Evolutionary conservation across 768 basidiomycete genomes (phyloP).

Genomic region (Xerocomus spinulosus): DNA sequence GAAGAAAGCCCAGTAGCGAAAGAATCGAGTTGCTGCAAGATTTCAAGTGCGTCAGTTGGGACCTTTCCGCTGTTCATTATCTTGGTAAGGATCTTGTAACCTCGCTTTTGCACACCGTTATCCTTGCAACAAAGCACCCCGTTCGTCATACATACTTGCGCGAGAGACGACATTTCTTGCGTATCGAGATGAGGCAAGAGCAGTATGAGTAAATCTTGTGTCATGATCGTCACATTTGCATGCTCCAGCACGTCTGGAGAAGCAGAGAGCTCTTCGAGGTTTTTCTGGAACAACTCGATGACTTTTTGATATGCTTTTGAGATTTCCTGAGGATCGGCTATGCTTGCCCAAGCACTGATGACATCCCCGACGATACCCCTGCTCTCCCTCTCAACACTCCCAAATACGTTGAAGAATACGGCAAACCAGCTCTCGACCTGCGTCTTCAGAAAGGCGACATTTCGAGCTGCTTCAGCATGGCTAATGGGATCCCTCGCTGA

Average conservation of each 20-base stretch:
- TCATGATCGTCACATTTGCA: conserved; percentile 51
- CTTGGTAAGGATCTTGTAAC: conserved; percentile 81
- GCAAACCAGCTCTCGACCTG: conserved; percentile 93
- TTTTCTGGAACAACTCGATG: conserved; percentile 61
- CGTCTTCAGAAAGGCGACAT: conserved; percentile 64
- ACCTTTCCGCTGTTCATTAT: conserved; percentile 64
- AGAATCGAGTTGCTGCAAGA: conserved; percentile 63
- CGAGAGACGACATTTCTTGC: conserved; percentile 57
- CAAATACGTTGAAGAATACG: conserved; percentile 96
- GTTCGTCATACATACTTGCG: conserved; percentile 61
- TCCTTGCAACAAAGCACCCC: conserved; percentile 73
- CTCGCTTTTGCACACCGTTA: conserved; percentile 91
- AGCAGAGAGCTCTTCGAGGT: conserved; percentile 42
- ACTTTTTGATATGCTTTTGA: conserved; percentile 80
- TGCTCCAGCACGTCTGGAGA: conserved; percentile 31
- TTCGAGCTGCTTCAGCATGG: conserved; percentile 55
- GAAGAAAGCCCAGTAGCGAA: conserved; percentile 61
- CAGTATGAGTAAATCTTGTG: conserved; percentile 81
- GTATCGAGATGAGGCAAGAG: conserved; percentile 71
- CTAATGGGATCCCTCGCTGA: conserved; percentile 37
- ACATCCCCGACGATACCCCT: conserved; percentile 82
- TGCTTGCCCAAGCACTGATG: conserved; percentile 78
- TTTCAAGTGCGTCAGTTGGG: conserved; percentile 47
- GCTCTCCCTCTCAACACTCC: conserved; percentile 69
- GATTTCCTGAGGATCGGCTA: conserved; percentile 76